These are phyloP conservation scores for Obelidium mucronatum DNA, from an alignment of 192 early-diverging fungal species.

Conservation along the genomic window DNA sequence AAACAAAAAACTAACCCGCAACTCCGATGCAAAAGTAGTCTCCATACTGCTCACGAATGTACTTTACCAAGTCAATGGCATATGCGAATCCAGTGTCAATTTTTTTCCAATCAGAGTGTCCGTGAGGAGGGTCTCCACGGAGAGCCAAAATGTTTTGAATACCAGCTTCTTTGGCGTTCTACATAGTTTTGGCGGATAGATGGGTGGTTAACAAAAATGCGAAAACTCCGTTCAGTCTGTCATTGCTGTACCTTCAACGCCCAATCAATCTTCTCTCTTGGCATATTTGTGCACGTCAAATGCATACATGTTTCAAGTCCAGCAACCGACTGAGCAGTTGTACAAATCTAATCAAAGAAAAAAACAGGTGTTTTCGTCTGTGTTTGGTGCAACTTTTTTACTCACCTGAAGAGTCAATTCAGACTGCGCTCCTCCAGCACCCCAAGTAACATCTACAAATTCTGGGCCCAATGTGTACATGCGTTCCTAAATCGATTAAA, in stretches of 20 bases:
- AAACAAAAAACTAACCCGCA: constrained; percentile 63
- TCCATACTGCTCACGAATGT: constrained; percentile 89
- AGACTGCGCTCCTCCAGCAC: constrained; percentile 89
- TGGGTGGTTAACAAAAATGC: background rate
- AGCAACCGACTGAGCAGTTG: constrained; percentile 90
- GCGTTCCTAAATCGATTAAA: constrained; percentile 65
- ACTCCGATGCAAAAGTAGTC: constrained; percentile 97
- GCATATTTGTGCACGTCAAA: constrained; percentile 98
- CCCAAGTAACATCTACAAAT: constrained; percentile 98
- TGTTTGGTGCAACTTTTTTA: background rate
- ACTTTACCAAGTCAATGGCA: constrained; percentile 88
- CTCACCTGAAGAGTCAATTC: constrained; percentile 90
- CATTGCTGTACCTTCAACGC: constrained; percentile 67
- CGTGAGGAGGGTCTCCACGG: constrained; percentile 93
- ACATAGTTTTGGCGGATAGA: background rate
- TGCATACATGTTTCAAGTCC: constrained; percentile 98
- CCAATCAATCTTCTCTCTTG: constrained; percentile 82
- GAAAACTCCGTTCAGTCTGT: background rate
- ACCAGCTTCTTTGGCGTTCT: constrained; percentile 85
- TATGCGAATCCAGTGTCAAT: constrained; percentile 88
- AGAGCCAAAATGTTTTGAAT: constrained; percentile 98
- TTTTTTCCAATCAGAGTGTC: constrained; percentile 81
- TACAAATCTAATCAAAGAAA: constrained; percentile 53
- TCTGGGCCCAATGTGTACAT: constrained; percentile 96
- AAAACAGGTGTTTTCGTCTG: background rate